Conservation (phyloP, 768 basidiomycete species). For the Strobilomyces echinocephalus region DNA sequence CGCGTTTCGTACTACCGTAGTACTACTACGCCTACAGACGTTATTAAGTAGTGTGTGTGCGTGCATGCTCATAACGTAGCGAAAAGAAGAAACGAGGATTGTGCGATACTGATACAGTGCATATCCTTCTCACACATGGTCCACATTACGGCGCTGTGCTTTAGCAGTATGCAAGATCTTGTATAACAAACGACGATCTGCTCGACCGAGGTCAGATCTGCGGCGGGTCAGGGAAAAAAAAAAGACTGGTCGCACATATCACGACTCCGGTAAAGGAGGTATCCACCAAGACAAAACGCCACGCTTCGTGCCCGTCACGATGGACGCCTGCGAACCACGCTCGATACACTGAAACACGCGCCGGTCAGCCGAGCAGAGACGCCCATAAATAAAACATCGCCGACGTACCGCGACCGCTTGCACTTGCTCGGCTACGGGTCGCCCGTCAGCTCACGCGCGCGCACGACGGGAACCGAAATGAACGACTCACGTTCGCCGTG, state of each 20-base stretch:
- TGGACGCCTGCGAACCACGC: conserved; percentile 34
- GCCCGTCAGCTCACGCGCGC: conserved; percentile 6
- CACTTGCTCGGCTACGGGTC: conserved; percentile 27
- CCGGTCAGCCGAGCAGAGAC: conserved; percentile 23
- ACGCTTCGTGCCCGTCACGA: conserved; percentile 54
- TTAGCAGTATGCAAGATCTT: conserved; percentile 31
- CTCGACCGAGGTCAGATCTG: conserved; percentile 9
- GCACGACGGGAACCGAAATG: neutral
- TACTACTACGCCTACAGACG: conserved; percentile 22
- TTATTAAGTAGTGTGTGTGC: conserved; percentile 10
- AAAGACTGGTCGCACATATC: conserved; percentile 18
- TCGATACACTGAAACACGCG: conserved; percentile 41
- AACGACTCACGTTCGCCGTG: conserved; percentile 50
- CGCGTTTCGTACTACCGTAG: neutral
- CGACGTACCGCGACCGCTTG: conserved; percentile 35
- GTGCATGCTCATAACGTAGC: conserved; percentile 22
- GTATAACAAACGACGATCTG: conserved; percentile 9
- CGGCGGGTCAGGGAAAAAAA: neutral
- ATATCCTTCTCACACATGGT: conserved; percentile 15
- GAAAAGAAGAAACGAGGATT: conserved; percentile 1
- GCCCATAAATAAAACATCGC: neutral
- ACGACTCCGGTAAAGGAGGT: conserved; percentile 26
- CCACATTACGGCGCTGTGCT: conserved; percentile 24
- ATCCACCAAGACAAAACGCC: conserved; percentile 59
- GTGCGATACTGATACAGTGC: conserved; percentile 33